These are phyloP conservation scores for Corynespora cassiicola DNA, from an alignment of 2,329 filamentous ascomycete species.

Conservation along the genomic window DNA sequence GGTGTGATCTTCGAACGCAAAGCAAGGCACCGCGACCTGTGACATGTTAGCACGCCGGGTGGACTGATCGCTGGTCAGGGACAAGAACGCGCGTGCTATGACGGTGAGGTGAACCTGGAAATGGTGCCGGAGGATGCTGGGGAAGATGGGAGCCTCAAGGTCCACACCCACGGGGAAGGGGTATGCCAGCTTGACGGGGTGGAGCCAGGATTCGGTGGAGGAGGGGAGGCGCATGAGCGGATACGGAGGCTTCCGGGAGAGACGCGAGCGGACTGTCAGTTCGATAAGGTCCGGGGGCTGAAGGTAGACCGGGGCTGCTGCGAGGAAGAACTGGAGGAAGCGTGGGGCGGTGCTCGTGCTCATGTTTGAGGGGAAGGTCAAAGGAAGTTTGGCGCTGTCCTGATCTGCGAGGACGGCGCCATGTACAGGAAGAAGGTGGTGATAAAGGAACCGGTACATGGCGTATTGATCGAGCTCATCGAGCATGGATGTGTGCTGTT, in stretches of 20 bases:
- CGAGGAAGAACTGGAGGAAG: conserved; percentile 25
- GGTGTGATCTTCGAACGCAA: conserved; percentile 10
- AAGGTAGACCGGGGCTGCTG: conserved; percentile 25
- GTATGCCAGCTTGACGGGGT: conserved; percentile 5
- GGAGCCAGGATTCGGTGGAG: conserved; percentile 11
- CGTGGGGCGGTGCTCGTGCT: conserved; percentile 7
- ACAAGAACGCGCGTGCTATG: conserved; percentile 15
- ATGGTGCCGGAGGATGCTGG: conserved; percentile 1
- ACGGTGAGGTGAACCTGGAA: conserved; percentile 9
- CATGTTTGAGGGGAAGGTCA: conserved; percentile 23
- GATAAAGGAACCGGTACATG: conserved; percentile 30
- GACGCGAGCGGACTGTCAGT: conserved; percentile 20
- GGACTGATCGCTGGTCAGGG: no score
- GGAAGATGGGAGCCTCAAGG: neutral
- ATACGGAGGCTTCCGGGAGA: conserved; percentile 19
- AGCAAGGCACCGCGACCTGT: no score
- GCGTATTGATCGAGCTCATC: conserved; percentile 26
- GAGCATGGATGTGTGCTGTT: conserved; percentile 11
- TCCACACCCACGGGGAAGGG: conserved; percentile 5
- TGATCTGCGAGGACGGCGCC: conserved; percentile 19
- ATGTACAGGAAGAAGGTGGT: conserved; percentile 29
- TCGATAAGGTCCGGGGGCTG: conserved; percentile 35
- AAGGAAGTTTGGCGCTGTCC: conserved; percentile 16
- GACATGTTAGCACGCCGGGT: no score
- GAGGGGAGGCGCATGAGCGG: conserved; percentile 10